Evolutionary conservation across 108 stramenopile species (phyloP), one percentile per base, ranked within the genome.

Genomic region (Aurantiochytrium sp.): DNA sequence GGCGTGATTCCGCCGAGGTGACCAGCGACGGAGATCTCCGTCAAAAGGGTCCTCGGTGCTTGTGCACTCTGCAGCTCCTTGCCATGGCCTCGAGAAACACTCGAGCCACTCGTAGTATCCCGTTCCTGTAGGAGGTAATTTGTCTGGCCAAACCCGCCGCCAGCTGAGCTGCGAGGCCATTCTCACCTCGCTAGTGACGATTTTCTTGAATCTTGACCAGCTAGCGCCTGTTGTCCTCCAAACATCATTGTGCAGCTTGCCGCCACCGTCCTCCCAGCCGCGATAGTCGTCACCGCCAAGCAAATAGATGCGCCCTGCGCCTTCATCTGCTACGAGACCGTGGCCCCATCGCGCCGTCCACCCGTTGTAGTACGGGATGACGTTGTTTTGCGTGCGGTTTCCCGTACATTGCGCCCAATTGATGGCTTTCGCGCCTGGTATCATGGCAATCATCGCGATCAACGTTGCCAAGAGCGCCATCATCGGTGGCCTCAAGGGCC

Each of bases 111-210:
- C 51, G 25, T 83, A 47, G 76, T 83, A 83, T 6, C 28, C 76
- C 16, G 12, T 21, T 45, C 76, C 76, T 12, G 76, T 25, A 12
- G 76, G 76, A 6, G 76, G 19, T 6, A 83, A 18, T 4, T 83
- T 83, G 76, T 83, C 76, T 83, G 76, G 76, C 76, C 76, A 83
- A 12, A 83, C 76, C 6, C 76, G 76, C n/a, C 45, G 49, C 76
- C 76, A 83, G 76, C 1, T 83, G 76, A 83, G 76, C 76, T 83
- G 45, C 23, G 76, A 83, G 25, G 44, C 14, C 45, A 53, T 53
- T 6, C 45, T 12, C 10, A 53, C 49, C 51, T 83, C 76, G 51
- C 76, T 23, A 6, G 76, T 53, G 76, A 83, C 76, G n/a, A 83
- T 53, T 45, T 83, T 83, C 28, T 47, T 6, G 23, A 53, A 83